phyloP scores from a whole-genome alignment of 1,139 yeast genomes.

The Saccharomyces hybrid region DNA sequence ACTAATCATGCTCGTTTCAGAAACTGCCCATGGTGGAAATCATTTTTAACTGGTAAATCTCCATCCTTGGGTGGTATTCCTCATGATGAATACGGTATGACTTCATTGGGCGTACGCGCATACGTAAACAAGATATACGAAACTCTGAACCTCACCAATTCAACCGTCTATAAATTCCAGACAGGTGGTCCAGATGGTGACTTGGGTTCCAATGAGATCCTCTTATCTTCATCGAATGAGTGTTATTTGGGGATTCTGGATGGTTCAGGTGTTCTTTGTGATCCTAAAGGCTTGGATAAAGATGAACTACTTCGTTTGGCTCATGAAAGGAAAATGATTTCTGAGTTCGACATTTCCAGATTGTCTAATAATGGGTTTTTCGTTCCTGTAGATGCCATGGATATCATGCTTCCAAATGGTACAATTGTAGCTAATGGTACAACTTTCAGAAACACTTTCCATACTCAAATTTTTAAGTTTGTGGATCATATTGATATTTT shows the following conservation, averaged over 20 bases:
- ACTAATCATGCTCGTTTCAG: constrained; percentile 85
- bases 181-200: constrained; percentile 99
- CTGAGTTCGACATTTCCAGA: constrained; percentile 56
- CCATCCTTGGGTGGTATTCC: constrained; percentile 95
- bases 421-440: constrained; percentile 69
- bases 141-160: constrained; percentile 55
- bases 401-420: constrained; percentile 72
- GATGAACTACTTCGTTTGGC: constrained; percentile 75
- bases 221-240: constrained; percentile 68
- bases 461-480: constrained; percentile 60
- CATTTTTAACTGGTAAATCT: constrained; percentile 93
- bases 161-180: constrained; percentile 70
- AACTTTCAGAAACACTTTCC: constrained; percentile 88
- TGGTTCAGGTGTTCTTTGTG: constrained; percentile 92
- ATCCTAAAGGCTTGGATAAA: constrained; percentile 82
- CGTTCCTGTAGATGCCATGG: constrained; percentile 80
- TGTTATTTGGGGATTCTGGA: constrained; percentile 83
- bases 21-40: constrained; percentile 99
- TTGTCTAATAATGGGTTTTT: constrained; percentile 71
- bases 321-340: constrained; percentile 65
- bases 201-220: constrained; percentile 89
- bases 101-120: constrained; percentile 87
- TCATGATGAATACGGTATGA: constrained; percentile 97
- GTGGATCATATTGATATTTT: constrained; percentile 68
- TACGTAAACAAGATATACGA: constrained; percentile 85